Conservation (phyloP, 768 basidiomycete genomes). For the Lactarius trivialis region DNA sequence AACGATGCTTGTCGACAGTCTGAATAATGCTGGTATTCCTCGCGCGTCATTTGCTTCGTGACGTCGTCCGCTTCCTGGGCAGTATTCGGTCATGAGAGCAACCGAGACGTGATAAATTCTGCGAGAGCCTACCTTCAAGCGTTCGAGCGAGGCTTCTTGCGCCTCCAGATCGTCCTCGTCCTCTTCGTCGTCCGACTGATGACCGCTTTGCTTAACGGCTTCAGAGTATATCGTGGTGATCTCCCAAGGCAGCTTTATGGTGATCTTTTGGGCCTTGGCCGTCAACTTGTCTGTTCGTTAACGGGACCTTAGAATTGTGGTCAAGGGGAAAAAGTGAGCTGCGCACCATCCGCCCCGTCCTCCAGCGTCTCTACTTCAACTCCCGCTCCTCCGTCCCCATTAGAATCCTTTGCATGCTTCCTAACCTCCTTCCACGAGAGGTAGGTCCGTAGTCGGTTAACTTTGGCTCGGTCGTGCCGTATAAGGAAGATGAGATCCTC, state of each 20-base stretch:
- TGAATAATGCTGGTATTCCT: slow-evolving; percentile 95
- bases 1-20: slow-evolving; percentile 96
- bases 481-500: slow-evolving; percentile 97
- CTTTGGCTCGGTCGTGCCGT: slow-evolving; percentile 87
- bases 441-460: slow-evolving; percentile 88
- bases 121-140: slow-evolving; percentile 52
- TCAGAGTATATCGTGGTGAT: slow-evolving; percentile 88
- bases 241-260: slow-evolving; percentile 96
- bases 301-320: background rate
- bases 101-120: background rate
- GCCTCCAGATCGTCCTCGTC: slow-evolving; percentile 96
- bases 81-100: background rate
- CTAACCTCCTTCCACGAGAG: slow-evolving; percentile 97
- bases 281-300: slow-evolving; percentile 58
- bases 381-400: slow-evolving; percentile 71
- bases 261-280: slow-evolving; percentile 85
- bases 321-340: slow-evolving; percentile 21
- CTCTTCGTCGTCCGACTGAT: slow-evolving; percentile 86
- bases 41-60: slow-evolving; percentile 91
- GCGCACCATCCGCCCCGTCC: slow-evolving; percentile 72
- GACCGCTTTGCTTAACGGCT: slow-evolving; percentile 41
- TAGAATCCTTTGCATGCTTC: slow-evolving; percentile 88
- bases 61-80: slow-evolving; percentile 87
- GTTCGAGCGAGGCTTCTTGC: slow-evolving; percentile 86
- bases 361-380: slow-evolving; percentile 81